These are phyloP conservation scores for Capsella bursapastoris DNA, from an alignment of 345 rosid species.

Conservation along the genomic window DNA sequence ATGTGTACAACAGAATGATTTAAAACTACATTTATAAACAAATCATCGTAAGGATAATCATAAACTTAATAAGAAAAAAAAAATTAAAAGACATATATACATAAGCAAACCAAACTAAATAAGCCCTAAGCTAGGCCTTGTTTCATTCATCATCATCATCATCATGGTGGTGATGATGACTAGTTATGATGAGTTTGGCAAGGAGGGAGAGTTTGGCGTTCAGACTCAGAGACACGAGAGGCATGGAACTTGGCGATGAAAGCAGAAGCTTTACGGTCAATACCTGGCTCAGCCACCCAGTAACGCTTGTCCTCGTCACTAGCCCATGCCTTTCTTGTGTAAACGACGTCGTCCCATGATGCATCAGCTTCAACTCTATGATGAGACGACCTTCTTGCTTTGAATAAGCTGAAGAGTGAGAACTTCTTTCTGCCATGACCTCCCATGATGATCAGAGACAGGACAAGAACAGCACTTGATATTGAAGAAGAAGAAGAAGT, in stretches of 20 bases:
- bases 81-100: conserved; percentile 27
- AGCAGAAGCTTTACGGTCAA: conserved; percentile 56
- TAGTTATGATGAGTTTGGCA: conserved; percentile 38
- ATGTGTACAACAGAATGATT: not conserved
- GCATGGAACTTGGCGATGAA: conserved; percentile 65
- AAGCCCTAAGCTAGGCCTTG: not conserved
- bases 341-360: conserved; percentile 36
- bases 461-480: conserved; percentile 15
- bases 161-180: conserved; percentile 8
- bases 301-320: conserved; percentile 53
- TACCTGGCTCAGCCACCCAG: conserved; percentile 57
- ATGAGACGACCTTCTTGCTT: conserved; percentile 40
- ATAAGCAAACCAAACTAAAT: conserved; percentile 26
- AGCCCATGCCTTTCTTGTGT: conserved; percentile 49
- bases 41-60: conserved; percentile 11
- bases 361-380: conserved; percentile 36
- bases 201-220: conserved; percentile 45
- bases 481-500: not conserved
- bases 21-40: conserved; percentile 34
- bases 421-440: conserved; percentile 45
- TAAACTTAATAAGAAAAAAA: not conserved
- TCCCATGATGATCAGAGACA: conserved; percentile 42
- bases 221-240: conserved; percentile 53
- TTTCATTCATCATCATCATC: not conserved
- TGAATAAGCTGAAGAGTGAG: conserved; percentile 51